These are phyloP conservation scores for Mercurialis annua DNA, from an alignment of 345 rosid species.

Conservation along the genomic window DNA sequence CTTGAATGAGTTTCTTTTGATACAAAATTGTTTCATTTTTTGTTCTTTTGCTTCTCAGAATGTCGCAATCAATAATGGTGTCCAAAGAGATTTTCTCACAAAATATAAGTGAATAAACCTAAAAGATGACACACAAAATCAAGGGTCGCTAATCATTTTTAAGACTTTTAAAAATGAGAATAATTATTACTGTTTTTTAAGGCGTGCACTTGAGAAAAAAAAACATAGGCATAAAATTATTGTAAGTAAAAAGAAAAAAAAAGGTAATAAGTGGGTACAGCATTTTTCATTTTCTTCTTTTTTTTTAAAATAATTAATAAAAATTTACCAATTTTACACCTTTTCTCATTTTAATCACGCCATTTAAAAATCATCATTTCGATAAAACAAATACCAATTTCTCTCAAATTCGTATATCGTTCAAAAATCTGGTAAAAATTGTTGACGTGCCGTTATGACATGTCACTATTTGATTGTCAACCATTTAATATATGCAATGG, in stretches of 20 bases:
- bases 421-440: no score
- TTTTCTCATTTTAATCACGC: no score
- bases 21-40: not conserved
- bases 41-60: not conserved
- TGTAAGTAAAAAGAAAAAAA: not conserved
- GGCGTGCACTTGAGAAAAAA: slow-evolving; percentile 1
- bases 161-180: not conserved
- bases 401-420: no score
- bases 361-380: no score
- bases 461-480: no score
- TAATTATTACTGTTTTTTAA: slow-evolving; percentile 7
- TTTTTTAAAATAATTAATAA: no score
- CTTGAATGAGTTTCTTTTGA: not conserved
- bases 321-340: no score
- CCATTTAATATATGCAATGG: no score
- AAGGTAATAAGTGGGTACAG: not conserved
- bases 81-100: not conserved
- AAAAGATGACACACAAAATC: not conserved
- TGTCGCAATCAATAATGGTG: slow-evolving; percentile 3
- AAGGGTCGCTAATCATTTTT: not conserved
- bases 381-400: no score
- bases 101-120: not conserved
- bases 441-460: no score
- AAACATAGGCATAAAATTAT: not conserved
- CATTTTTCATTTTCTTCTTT: slow-evolving; percentile 1